A percentile compares a stretch with the other conserved stretches of the same genome.
phyloP scores from a whole-genome alignment of 2,329 filamentous ascomycete species.

The Pestalotiopsis sp. region DNA sequence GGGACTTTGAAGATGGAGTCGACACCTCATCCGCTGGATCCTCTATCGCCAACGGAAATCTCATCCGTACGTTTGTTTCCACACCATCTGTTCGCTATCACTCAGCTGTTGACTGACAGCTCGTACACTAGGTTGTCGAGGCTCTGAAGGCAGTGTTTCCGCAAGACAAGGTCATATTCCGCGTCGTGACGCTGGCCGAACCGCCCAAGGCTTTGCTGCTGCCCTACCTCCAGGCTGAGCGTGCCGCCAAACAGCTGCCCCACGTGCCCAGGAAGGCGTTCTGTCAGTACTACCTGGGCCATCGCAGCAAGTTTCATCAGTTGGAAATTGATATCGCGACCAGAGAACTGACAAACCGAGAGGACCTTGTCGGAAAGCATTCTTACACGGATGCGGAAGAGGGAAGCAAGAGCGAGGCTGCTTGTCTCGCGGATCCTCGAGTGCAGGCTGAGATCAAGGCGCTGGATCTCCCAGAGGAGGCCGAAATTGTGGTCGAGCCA shows the following conservation, averaged over 20 bases:
- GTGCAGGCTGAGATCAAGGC: neutral
- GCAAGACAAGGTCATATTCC: too few species aligned
- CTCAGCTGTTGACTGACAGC: too few species aligned
- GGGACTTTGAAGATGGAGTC: too few species aligned
- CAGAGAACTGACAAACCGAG: neutral
- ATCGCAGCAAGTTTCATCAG: neutral
- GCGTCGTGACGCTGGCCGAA: neutral
- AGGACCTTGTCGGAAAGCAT: neutral
- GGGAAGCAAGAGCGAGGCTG: neutral
- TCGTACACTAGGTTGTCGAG: too few species aligned
- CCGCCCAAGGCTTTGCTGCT: neutral
- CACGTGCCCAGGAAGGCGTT: neutral
- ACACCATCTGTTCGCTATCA: too few species aligned
- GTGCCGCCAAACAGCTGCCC: neutral
- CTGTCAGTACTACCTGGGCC: neutral
- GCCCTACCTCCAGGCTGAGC: neutral
- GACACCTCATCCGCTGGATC: too few species aligned
- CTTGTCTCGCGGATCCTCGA: neutral
- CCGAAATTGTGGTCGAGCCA: neutral
- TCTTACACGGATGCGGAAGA: neutral
- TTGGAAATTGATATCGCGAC: neutral
- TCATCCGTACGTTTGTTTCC: too few species aligned
- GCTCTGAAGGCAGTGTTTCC: too few species aligned
- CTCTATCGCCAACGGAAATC: too few species aligned
- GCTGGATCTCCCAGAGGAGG: neutral